Conservation (phyloP, 257 asterid species). For the Gynochthodes officinalis region DNA sequence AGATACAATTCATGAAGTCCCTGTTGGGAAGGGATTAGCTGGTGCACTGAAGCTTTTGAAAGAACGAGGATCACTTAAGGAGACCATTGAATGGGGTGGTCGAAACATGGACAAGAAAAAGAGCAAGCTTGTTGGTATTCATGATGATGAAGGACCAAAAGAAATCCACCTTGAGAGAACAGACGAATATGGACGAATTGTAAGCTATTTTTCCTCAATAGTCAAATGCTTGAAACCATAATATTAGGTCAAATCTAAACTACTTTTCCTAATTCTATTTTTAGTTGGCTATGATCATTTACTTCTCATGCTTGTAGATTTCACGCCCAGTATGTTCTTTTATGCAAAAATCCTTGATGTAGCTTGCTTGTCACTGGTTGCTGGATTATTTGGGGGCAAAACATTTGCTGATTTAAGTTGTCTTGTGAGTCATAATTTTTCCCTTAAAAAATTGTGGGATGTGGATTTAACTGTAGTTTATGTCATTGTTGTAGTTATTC, state of each 20-base stretch:
- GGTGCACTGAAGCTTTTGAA: slow-evolving; percentile 75
- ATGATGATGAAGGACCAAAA: slow-evolving; percentile 54
- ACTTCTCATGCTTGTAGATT: no score
- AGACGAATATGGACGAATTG: slow-evolving; percentile 91
- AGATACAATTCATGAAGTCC: slow-evolving; percentile 73
- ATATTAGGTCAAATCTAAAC: slow-evolving; percentile 2
- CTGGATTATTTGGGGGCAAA: neutral
- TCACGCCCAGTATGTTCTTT: neutral
- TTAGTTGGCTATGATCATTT: neutral
- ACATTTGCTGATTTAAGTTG: neutral
- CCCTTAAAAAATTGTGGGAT: neutral
- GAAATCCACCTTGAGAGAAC: slow-evolving; percentile 90
- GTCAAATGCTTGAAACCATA: no score
- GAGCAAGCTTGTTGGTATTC: slow-evolving; percentile 85
- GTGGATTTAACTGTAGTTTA: neutral
- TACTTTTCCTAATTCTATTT: neutral
- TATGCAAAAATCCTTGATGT: neutral
- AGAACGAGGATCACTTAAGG: slow-evolving; percentile 87
- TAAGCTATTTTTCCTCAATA: slow-evolving; percentile 50
- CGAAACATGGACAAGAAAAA: slow-evolving; percentile 97
- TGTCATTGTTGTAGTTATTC: neutral
- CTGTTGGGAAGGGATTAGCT: slow-evolving; percentile 90
- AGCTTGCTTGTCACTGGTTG: neutral
- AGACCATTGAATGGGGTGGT: slow-evolving; percentile 95
- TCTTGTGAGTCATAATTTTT: neutral